These are phyloP conservation scores for Picea abies DNA, from an alignment of 83 land plant genomes.

Conservation along the genomic window DNA sequence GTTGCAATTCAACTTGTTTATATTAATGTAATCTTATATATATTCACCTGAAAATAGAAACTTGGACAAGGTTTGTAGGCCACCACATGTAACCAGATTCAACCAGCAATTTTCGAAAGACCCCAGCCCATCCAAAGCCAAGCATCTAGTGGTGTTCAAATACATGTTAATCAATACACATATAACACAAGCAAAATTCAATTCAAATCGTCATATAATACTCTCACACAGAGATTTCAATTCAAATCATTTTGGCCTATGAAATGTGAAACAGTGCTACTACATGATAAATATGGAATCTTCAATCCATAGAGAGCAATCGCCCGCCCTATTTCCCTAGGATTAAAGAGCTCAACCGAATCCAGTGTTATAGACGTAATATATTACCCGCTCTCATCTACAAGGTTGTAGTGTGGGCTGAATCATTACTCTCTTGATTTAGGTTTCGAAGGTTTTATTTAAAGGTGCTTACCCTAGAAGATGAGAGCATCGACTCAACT, in stretches of 20 bases:
- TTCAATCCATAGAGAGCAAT: neutral
- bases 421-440: neutral
- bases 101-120: conserved; percentile 63
- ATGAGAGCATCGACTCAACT: neutral
- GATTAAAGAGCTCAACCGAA: neutral
- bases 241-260: too few species aligned
- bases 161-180: too few species aligned
- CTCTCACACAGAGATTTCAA: too few species aligned
- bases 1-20: too few species aligned
- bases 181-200: too few species aligned
- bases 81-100: conserved; percentile 90
- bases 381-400: neutral
- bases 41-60: conserved; percentile 72
- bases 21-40: too few species aligned
- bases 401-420: neutral
- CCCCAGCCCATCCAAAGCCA: conserved; percentile 18
- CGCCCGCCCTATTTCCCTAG: neutral
- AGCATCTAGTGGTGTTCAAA: conserved; percentile 20
- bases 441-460: neutral
- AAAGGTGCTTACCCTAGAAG: neutral
- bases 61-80: conserved; percentile 66
- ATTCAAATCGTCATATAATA: too few species aligned
- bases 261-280: too few species aligned
- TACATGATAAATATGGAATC: neutral
- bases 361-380: neutral